phyloP scores from a whole-genome alignment of 495 filamentous ascomycete species.

The Delitschia confertaspora region DNA sequence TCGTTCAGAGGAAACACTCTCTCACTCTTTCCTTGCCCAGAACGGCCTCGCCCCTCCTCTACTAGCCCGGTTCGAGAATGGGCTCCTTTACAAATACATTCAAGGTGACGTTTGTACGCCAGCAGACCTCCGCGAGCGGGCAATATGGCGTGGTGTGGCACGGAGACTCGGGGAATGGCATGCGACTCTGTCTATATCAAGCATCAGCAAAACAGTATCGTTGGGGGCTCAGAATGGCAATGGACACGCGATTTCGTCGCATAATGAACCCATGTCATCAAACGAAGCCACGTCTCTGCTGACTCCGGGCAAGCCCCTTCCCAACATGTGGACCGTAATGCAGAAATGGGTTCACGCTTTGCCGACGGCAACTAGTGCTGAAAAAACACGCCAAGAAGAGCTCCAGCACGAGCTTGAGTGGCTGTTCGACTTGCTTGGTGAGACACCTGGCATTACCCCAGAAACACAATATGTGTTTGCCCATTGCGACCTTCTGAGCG shows the following conservation, averaged over 20 bases:
- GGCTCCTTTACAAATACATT: slow-evolving; percentile 88
- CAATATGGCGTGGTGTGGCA: slow-evolving; percentile 77
- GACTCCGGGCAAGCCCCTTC: slow-evolving; percentile 36
- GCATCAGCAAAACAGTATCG: slow-evolving; percentile 29
- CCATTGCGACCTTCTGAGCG: slow-evolving; percentile 89
- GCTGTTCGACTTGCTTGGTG: slow-evolving; percentile 59
- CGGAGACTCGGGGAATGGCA: slow-evolving; percentile 86
- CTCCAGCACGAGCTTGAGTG: slow-evolving; percentile 68
- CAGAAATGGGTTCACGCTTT: slow-evolving; percentile 92
- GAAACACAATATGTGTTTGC: slow-evolving; percentile 73
- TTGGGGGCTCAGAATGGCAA: slow-evolving; percentile 9
- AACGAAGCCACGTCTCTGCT: slow-evolving; percentile 15
- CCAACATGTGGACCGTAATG: slow-evolving; percentile 87
- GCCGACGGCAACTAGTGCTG: slow-evolving; percentile 57
- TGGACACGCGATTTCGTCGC: slow-evolving; percentile 20
- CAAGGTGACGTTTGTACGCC: slow-evolving; percentile 69
- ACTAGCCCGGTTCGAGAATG: slow-evolving; percentile 90
- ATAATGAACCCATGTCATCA: slow-evolving; percentile 3
- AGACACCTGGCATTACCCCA: slow-evolving; percentile 61
- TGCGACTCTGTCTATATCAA: slow-evolving; percentile 54
- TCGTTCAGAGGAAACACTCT: slow-evolving; percentile 53
- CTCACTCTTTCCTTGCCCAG: slow-evolving; percentile 66
- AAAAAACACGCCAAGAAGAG: slow-evolving; percentile 53
- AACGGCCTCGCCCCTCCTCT: slow-evolving; percentile 75
- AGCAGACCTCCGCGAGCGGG: slow-evolving; percentile 57